These are phyloP conservation scores for Themeda triandra DNA, from an alignment of 176 grass and related monocot genomes.

Conservation along the genomic window DNA sequence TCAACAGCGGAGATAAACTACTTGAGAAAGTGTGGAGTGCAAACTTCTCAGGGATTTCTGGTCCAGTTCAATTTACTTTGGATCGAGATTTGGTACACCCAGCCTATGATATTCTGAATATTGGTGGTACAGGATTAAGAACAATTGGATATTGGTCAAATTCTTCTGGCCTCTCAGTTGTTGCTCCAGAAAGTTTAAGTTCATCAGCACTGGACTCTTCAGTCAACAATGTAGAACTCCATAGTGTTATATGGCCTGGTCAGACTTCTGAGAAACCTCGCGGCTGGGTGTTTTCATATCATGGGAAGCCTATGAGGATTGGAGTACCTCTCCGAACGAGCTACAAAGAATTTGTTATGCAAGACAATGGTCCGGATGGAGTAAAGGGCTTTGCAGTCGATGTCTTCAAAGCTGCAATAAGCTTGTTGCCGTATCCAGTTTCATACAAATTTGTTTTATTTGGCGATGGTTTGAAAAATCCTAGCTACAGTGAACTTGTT, in stretches of 20 bases:
- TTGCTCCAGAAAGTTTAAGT: constrained; percentile 50
- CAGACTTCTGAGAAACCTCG: constrained; percentile 58
- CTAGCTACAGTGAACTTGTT: constrained; percentile 68
- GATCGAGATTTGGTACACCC: constrained; percentile 63
- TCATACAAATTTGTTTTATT: constrained; percentile 62
- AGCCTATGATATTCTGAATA: constrained; percentile 78
- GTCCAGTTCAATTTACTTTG: constrained; percentile 58
- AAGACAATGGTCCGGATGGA: constrained; percentile 48
- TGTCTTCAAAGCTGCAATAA: constrained; percentile 79
- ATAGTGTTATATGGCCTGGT: constrained; percentile 81
- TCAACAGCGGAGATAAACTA: constrained; percentile 60
- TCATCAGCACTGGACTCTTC: constrained; percentile 30
- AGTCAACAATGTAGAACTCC: constrained; percentile 40
- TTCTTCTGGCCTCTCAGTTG: constrained; percentile 56
- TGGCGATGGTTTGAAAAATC: constrained; percentile 77
- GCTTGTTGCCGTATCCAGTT: constrained; percentile 73
- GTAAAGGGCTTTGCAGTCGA: constrained; percentile 86
- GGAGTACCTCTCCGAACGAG: constrained; percentile 71
- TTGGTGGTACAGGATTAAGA: constrained; percentile 63
- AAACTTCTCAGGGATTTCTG: constrained; percentile 77
- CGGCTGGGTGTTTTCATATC: constrained; percentile 76
- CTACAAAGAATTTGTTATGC: constrained; percentile 70
- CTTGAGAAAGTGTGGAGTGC: constrained; percentile 52
- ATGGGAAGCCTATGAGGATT: constrained; percentile 74
- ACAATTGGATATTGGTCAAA: constrained; percentile 85